phyloP scores from a whole-genome alignment of 306 rosid genomes.

The Senna tora region DNA sequence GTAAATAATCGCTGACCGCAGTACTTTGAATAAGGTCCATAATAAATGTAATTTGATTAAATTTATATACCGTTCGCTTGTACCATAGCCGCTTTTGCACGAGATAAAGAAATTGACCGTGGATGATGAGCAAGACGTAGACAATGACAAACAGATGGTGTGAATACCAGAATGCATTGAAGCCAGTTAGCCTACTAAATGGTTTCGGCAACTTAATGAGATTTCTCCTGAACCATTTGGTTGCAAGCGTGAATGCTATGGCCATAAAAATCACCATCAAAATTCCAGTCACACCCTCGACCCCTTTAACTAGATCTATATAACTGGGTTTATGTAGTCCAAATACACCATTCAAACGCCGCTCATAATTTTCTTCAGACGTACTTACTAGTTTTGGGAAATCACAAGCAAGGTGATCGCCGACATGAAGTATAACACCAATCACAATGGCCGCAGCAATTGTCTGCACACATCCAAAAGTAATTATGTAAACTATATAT shows the following conservation, averaged over 20 bases:
- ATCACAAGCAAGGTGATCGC: conserved; percentile 95
- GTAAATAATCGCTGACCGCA: conserved; percentile 23
- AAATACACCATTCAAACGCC: conserved; percentile 53
- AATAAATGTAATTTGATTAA: conserved; percentile 15
- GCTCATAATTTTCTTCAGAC: conserved; percentile 41
- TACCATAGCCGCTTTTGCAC: conserved; percentile 79
- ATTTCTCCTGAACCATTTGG: conserved; percentile 88
- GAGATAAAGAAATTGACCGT: conserved; percentile 73
- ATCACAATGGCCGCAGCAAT: conserved; percentile 88
- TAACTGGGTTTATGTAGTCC: conserved; percentile 71
- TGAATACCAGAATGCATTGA: conserved; percentile 98
- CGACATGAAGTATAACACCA: conserved; percentile 86
- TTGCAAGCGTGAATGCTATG: conserved; percentile 89
- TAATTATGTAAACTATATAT: background rate
- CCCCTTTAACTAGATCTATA: conserved; percentile 57
- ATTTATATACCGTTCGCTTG: conserved; percentile 70
- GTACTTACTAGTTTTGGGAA: conserved; percentile 67
- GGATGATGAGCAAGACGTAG: conserved; percentile 79
- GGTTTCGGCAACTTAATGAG: conserved; percentile 90
- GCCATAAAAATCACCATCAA: conserved; percentile 78
- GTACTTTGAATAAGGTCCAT: conserved; percentile 9
- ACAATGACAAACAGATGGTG: conserved; percentile 96
- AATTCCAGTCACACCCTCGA: conserved; percentile 89
- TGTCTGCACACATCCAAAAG: conserved; percentile 50
- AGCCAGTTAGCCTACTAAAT: conserved; percentile 88